A percentile compares a stretch with the other conserved stretches of the same genome.
phyloP scores from a whole-genome alignment of 2,329 filamentous ascomycete species.

The Lachnellula arida region DNA sequence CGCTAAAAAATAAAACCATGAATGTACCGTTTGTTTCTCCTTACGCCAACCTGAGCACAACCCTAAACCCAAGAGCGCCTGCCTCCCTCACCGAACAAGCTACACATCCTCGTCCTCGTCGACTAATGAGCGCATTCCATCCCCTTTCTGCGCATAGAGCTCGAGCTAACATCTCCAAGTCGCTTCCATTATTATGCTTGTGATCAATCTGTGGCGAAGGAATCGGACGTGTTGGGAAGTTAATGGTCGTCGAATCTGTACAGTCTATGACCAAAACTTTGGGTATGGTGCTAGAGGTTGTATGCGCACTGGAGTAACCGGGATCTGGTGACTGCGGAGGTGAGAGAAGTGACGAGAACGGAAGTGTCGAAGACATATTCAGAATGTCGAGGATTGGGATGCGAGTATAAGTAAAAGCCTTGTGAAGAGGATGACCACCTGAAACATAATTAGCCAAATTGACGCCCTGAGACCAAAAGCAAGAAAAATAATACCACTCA shows the following conservation, averaged over 20 bases:
- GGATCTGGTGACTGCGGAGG: slow-evolving; percentile 21
- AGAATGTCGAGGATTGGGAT: slow-evolving; percentile 56
- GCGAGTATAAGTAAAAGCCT: slow-evolving; percentile 55
- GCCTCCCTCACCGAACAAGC: slow-evolving; percentile 73
- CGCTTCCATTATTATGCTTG: slow-evolving; percentile 41
- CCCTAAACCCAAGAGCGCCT: slow-evolving; percentile 57
- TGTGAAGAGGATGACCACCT: slow-evolving; percentile 56
- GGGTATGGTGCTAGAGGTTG: slow-evolving; percentile 32
- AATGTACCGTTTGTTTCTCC: neutral
- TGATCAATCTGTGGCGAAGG: slow-evolving; percentile 22
- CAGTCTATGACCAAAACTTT: slow-evolving; percentile 59
- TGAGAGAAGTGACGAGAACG: slow-evolving; percentile 24
- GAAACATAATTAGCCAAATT: slow-evolving; percentile 23
- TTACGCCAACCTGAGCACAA: slow-evolving; percentile 25
- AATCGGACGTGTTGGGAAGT: slow-evolving; percentile 12
- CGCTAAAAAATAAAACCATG: neutral
- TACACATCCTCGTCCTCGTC: slow-evolving; percentile 63
- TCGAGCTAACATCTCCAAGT: slow-evolving; percentile 65
- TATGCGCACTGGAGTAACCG: slow-evolving; percentile 31
- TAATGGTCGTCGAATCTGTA: slow-evolving; percentile 30
- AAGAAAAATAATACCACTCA: slow-evolving; percentile 6
- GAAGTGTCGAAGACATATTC: slow-evolving; percentile 14
- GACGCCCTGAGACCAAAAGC: neutral
- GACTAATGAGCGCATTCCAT: slow-evolving; percentile 68
- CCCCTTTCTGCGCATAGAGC: slow-evolving; percentile 71